A percentile compares a stretch with the other conserved stretches of the same genome.
Conservation (phyloP, 495 filamentous ascomycete genomes). For the Schizothecium vesticola region DNA sequence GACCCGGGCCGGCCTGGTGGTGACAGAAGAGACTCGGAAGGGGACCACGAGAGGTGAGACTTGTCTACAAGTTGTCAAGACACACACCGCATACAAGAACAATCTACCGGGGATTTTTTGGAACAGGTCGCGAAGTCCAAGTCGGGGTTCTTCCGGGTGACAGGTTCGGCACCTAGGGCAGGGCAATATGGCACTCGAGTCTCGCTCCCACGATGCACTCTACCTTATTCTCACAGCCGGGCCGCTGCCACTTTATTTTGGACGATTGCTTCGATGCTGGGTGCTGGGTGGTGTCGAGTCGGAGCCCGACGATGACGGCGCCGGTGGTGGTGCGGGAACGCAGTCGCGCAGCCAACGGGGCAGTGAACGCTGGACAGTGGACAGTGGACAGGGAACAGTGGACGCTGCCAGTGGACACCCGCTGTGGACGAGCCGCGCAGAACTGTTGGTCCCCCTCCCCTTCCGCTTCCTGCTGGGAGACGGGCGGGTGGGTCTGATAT, state of each 20-base stretch:
- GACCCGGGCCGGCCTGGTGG: background rate
- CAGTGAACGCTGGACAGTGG: background rate
- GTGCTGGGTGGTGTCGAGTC: background rate
- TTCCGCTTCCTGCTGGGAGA: background rate
- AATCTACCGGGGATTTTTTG: background rate
- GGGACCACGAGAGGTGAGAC: background rate
- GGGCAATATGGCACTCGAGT: background rate
- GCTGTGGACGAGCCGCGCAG: background rate
- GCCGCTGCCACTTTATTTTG: background rate
- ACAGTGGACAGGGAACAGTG: background rate
- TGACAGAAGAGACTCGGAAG: background rate
- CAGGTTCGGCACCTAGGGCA: background rate
- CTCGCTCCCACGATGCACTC: background rate
- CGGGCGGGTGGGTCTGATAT: constrained; percentile 3
- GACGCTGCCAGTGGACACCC: background rate
- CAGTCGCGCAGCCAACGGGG: background rate
- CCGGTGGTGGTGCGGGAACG: background rate
- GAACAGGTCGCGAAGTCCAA: background rate
- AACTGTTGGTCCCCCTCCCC: background rate
- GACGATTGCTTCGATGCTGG: background rate
- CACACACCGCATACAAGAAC: background rate
- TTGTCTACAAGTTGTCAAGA: background rate
- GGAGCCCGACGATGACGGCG: background rate
- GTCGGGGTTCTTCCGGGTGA: background rate
- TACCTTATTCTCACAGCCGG: background rate